Evolutionary conservation across 805 yeast species (phyloP), one percentile per base, ranked within the genome.

Genomic region (Pichia gijzeniarum): DNA sequence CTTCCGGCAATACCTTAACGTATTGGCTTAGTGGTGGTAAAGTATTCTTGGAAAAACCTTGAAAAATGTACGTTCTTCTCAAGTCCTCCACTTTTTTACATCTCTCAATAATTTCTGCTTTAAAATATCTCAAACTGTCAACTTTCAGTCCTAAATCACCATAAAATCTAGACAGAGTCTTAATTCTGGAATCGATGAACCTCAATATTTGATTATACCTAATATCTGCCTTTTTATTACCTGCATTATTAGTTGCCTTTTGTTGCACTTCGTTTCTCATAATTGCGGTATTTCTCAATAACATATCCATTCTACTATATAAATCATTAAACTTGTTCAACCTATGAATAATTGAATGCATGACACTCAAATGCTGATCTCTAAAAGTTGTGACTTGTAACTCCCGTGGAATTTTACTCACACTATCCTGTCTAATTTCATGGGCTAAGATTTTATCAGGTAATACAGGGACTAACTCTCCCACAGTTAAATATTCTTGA

Each of bases 201-300:
- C 42, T 31, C 3, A 47, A 13, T 21, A 47, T 47, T 36, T 47
- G 50, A 32, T 47, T 39, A 25, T 47, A 47, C 22, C 50, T 35
- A 10, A 47, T 40, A 22, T 41, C 45, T 5, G 50, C 50, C 22
- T 43, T 43, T 28, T 32, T 35, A 20, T 30, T 32, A 12, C 47
- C 47, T 5, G 25, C 22, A 31, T 18, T 33, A n/a, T 16, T 28
- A 1, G n/a, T 36, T 1, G 50, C 44, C n/a, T 47, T 47, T 14
- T 40, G 13, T 12, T 32, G 34, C n/a, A 47, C 38, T 18, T 21
- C 25, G 20, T 19, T 27, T 22, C 44, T 35, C 32, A 47, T 33
- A 3, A 9, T 8, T 3, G 40, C 21, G 5, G 43, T 40, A 25
- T 34, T 38, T 16, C 36, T 39, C 31, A 47, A n/a, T 22, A 47